Evolutionary conservation across 2,329 filamentous ascomycete species (phyloP), one percentile per base, ranked within the genome.

Genomic region (Leptographium galeiforme): DNA sequence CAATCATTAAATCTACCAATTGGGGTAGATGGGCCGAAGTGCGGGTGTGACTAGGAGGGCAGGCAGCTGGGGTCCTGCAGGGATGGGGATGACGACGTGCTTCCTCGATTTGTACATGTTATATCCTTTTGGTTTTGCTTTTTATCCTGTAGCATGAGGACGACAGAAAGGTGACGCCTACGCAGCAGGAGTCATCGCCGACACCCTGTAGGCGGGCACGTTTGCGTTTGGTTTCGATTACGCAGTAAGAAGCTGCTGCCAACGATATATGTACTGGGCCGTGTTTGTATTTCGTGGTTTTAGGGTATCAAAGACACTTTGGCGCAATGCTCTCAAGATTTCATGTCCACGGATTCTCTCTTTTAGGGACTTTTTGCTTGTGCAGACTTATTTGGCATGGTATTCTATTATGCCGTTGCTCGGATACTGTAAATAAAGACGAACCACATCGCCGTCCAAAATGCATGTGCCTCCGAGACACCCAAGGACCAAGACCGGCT

Each of bases 111-210:
- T 48, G n/a, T 53, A 10, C 25, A 30, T 48, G 43, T 40, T 47
- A 40, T 48, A 39, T 52, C 43, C 52, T 25, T 46, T 46, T 50
- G 43, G n/a, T 50, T 46, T 53, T 45, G 18, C 32, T 32, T 50
- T 50, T 45, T 45, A 7, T 40, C 14, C 39, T 51, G n/a, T n/a
- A 25, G 18, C n/a, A 14, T 6, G 16, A 45, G 19, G 33, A 41
- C 33, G 38, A 13, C n/a, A 19, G 2, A 41, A 10, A 19, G 43
- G 43, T 32, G 43, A 45, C 19, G 43, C 19, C 43, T 45, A 30
- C 43, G 25, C 43, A 14, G 32, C 13, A 18, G 41, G 25, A 44
- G 18, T 44, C 41, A 25, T 36, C 8, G 34, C 12, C 11, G 19
- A n/a, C 43, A 19, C 34, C 34, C 13, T 8, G 30, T 32, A 18